Evolutionary conservation across 1,284 basidiomycete genomes (phyloP).

Genomic region (Cutaneotrichosporon cutaneum): DNA sequence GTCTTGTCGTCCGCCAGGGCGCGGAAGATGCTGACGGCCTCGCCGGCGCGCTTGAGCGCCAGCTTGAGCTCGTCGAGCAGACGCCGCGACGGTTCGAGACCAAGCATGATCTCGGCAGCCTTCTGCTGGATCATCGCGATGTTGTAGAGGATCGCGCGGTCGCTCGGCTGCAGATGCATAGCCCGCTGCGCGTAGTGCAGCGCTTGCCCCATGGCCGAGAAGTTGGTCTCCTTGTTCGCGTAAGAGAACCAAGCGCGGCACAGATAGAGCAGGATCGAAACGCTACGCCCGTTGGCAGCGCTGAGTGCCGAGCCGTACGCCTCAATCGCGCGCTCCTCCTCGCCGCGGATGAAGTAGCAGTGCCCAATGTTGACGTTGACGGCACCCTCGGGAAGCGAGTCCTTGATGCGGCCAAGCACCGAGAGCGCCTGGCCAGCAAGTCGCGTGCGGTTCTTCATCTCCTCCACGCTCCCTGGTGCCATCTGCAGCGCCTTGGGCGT

Average conservation of each 20-base stretch:
- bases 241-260: slow-evolving; percentile 89
- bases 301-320: slow-evolving; percentile 87
- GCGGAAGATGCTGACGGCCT: slow-evolving; percentile 84
- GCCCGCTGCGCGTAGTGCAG: slow-evolving; percentile 81
- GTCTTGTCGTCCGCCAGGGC: slow-evolving; percentile 73
- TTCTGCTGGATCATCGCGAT: slow-evolving; percentile 96
- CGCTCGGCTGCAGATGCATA: slow-evolving; percentile 72
- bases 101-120: slow-evolving; percentile 80
- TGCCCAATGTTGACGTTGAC: slow-evolving; percentile 95
- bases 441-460: slow-evolving; percentile 61
- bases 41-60: slow-evolving; percentile 76
- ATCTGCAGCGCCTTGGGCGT: slow-evolving; percentile 52
- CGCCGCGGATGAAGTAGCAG: slow-evolving; percentile 84
- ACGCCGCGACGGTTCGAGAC: slow-evolving; percentile 69
- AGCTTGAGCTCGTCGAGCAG: slow-evolving; percentile 72
- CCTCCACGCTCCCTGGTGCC: slow-evolving; percentile 58
- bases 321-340: slow-evolving; percentile 90
- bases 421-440: slow-evolving; percentile 80
- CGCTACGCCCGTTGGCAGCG: slow-evolving; percentile 67
- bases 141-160: slow-evolving; percentile 87
- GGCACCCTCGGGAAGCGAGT: slow-evolving; percentile 76
- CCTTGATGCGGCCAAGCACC: slow-evolving; percentile 82
- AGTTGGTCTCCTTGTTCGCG: slow-evolving; percentile 80
- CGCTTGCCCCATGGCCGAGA: slow-evolving; percentile 72
- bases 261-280: slow-evolving; percentile 73